Evolutionary conservation across 805 yeast species (phyloP).

Genomic region (Teunomyces tritomae): DNA sequence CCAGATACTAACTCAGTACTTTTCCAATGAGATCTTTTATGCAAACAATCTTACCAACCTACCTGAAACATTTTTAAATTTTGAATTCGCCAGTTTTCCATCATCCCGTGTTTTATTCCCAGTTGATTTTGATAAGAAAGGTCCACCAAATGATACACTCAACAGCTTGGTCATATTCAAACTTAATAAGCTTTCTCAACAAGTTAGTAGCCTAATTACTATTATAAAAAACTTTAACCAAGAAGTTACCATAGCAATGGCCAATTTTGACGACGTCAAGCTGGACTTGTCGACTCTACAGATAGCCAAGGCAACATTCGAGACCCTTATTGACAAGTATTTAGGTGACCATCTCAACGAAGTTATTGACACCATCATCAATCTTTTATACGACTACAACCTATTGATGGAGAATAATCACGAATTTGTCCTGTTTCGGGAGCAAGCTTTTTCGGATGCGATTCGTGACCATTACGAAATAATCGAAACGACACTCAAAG

Average conservation of each 20-base stretch:
- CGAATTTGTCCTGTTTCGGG: constrained; percentile 1
- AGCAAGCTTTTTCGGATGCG: not conserved
- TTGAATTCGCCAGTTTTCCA: constrained; percentile 7
- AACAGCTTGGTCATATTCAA: constrained; percentile 4
- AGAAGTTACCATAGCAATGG: not conserved
- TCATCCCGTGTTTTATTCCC: constrained; percentile 5
- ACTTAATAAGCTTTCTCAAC: constrained; percentile 5
- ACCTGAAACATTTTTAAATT: constrained; percentile 9
- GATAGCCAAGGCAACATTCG: constrained; percentile 7
- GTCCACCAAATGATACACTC: constrained; percentile 1
- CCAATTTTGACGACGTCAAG: not conserved
- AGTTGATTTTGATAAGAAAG: not conserved
- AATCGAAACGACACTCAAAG: constrained; percentile 6
- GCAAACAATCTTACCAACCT: constrained; percentile 12
- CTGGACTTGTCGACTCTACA: constrained; percentile 5
- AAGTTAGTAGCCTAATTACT: constrained; percentile 4
- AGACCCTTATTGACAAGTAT: constrained; percentile 6
- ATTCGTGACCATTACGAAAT: not conserved
- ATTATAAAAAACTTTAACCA: constrained; percentile 10
- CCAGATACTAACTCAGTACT: constrained; percentile 8
- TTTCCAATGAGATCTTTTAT: constrained; percentile 14
- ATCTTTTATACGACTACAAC: constrained; percentile 12
- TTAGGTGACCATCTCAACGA: constrained; percentile 10
- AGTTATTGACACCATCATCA: constrained; percentile 10
- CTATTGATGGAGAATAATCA: constrained; percentile 6